Percentiles rank a stretch among this genome's conserved stretches.
Evolutionary conservation across 345 rosid genomes (phyloP).

Genomic region (Eutrema yunnanense): DNA sequence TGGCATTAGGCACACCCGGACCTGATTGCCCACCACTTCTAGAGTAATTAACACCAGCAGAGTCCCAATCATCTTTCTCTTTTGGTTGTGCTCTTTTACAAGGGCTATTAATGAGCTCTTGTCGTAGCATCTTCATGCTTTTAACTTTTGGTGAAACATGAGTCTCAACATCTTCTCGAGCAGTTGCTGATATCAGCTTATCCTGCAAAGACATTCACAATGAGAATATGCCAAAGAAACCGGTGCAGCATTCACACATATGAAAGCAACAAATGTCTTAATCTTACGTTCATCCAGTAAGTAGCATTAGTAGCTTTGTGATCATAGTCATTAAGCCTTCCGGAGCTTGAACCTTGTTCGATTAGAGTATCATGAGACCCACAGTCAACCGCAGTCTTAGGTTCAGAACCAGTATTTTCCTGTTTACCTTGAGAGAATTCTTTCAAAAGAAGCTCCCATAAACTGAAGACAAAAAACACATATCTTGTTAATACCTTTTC

Average conservation of each 20-base stretch:
- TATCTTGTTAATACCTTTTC: not conserved
- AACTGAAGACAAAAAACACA: not conserved
- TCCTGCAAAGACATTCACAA: slow-evolving; percentile 16
- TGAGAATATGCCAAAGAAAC: not conserved
- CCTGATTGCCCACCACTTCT: slow-evolving; percentile 74
- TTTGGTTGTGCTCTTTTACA: not conserved
- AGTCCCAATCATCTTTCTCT: not conserved
- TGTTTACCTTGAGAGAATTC: not conserved
- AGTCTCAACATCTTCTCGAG: slow-evolving; percentile 6
- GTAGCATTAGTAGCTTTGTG: not conserved
- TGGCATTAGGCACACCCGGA: slow-evolving; percentile 69
- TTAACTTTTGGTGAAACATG: slow-evolving; percentile 12
- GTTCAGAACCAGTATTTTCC: slow-evolving; percentile 7
- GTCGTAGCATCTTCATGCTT: slow-evolving; percentile 3
- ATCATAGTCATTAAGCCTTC: not conserved
- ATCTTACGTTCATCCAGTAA: slow-evolving; percentile 16
- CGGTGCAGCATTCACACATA: not conserved
- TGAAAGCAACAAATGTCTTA: not conserved
- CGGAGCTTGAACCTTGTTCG: not conserved
- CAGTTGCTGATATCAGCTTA: slow-evolving; percentile 7
- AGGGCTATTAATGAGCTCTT: slow-evolving; percentile 14
- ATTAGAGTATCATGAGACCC: not conserved
- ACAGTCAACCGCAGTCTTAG: slow-evolving; percentile 2
- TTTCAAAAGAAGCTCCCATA: slow-evolving; percentile 30
- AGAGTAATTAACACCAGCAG: slow-evolving; percentile 5